Evolutionary conservation across 2,329 filamentous ascomycete genomes (phyloP), one percentile per base, ranked within the genome.

Genomic region (Diaporthe ilicicola): DNA sequence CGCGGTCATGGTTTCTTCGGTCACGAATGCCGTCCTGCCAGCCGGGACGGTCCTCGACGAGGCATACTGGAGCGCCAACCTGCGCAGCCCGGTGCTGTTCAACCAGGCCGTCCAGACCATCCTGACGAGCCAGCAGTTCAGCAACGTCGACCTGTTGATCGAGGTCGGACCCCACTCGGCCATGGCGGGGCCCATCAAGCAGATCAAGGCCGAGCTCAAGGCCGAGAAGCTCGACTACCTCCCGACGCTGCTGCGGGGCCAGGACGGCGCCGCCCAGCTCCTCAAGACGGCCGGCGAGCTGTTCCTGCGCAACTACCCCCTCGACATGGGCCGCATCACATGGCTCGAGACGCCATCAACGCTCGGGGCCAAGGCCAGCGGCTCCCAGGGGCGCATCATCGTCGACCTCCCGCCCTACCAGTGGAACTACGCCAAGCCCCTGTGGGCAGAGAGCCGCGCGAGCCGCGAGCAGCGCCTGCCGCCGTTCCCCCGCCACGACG

Each of bases 351-450:
- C 78, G 8, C 74, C 74, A 66, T 73, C 77, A 48, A 4, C 15
- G 6, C 19, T 53, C 50, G 24, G 29, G 50, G 50, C 29, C 24
- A 75, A 53, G 19, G 50, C 10, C 50, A 32, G 19, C 15, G 9
- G 29, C 50, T 24, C 17, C 15, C 22, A 13, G 12, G n/a, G 9
- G 27, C 37, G 10, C 32, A n/a, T n/a, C n/a, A n/a, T n/a, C 17
- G 39, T 50, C 12, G 81, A 80, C 74, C 74, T 87, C 5, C 84
- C 85, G 5, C 76, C 76, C 1, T 87, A 87, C 72, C 80, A 81
- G 4, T 87, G 84, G 84, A 82, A 86, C 71, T 83, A 86, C 74
- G 76, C 77, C 29, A 46, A 69, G 29, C 32, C 29, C 51, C 81
- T 82, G 70, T 85, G 83, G 82, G 76, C 76, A 32, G 79, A 81